Percentiles rank a stretch among this genome's conserved stretches.
Conservation (phyloP, 2,329 filamentous ascomycete species). For the Epichloe baconii region DNA sequence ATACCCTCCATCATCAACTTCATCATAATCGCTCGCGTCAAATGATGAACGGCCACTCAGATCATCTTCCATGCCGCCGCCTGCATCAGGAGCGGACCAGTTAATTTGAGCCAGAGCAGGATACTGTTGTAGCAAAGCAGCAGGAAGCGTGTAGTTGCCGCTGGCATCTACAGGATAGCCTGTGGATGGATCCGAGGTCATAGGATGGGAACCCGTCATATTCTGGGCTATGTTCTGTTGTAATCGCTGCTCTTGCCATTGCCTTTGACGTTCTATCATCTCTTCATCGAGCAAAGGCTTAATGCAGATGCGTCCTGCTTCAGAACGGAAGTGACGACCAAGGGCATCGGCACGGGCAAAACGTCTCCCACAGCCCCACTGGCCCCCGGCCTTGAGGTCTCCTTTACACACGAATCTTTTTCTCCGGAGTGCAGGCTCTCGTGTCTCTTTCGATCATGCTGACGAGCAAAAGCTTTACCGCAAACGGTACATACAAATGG, state of each 20-base stretch:
- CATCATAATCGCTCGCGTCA: constrained; percentile 67
- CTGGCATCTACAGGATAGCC: constrained; percentile 44
- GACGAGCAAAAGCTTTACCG: constrained; percentile 90
- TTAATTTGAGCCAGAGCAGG: constrained; percentile 84
- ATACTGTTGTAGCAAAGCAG: constrained; percentile 80
- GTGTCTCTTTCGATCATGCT: constrained; percentile 94
- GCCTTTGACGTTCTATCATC: constrained; percentile 64
- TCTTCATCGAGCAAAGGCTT: constrained; percentile 96
- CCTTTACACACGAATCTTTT: constrained; percentile 96
- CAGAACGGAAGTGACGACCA: constrained; percentile 86
- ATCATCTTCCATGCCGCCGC: constrained; percentile 61
- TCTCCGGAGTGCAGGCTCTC: constrained; percentile 93
- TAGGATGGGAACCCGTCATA: constrained; percentile 39
- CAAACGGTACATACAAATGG: constrained; percentile 97
- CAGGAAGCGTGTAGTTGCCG: constrained; percentile 60
- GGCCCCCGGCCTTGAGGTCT: constrained; percentile 65
- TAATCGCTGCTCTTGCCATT: constrained; percentile 60
- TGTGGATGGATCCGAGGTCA: constrained; percentile 47
- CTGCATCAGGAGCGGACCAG: constrained; percentile 56
- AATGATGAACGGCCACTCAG: constrained; percentile 70
- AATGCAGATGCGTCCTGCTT: constrained; percentile 92
- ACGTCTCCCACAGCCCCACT: constrained; percentile 86
- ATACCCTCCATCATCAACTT: constrained; percentile 58
- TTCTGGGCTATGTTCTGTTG: constrained; percentile 50
- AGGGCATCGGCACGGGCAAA: constrained; percentile 94